phyloP scores from a whole-genome alignment of 306 rosid species.

The Leucaena leucocephala region DNA sequence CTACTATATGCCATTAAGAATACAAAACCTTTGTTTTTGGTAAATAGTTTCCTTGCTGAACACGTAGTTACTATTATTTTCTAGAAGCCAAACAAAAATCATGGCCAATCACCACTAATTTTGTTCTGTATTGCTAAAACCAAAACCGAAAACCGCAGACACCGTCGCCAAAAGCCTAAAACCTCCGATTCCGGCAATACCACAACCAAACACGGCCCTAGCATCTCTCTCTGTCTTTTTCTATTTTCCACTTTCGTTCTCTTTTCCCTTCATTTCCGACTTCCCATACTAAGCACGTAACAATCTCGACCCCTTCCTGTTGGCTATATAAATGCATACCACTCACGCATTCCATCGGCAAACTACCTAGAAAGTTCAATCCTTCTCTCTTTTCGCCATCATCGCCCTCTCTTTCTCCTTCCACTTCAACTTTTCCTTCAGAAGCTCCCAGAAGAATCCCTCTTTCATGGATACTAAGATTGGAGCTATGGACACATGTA shows the following conservation, averaged over 20 bases:
- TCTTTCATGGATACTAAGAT: slow-evolving; percentile 45
- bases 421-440: neutral
- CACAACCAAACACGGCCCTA: slow-evolving; percentile 1
- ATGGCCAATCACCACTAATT: no score
- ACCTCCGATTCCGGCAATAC: neutral
- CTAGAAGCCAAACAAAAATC: no score
- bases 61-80: no score
- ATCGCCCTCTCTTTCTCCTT: neutral
- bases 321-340: neutral
- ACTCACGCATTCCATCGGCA: neutral
- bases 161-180: neutral
- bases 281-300: neutral
- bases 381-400: no score
- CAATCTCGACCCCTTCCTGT: neutral
- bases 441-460: neutral
- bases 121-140: neutral
- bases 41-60: no score
- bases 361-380: neutral
- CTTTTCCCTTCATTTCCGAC: neutral
- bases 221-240: neutral
- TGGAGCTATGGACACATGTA: slow-evolving; percentile 42
- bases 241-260: neutral
- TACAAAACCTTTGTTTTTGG: no score
- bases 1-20: no score
- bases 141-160: neutral